Evolutionary conservation across 129 eudicot genomes (phyloP), one percentile per base, ranked within the genome.

Genomic region (Deinandra increscens): DNA sequence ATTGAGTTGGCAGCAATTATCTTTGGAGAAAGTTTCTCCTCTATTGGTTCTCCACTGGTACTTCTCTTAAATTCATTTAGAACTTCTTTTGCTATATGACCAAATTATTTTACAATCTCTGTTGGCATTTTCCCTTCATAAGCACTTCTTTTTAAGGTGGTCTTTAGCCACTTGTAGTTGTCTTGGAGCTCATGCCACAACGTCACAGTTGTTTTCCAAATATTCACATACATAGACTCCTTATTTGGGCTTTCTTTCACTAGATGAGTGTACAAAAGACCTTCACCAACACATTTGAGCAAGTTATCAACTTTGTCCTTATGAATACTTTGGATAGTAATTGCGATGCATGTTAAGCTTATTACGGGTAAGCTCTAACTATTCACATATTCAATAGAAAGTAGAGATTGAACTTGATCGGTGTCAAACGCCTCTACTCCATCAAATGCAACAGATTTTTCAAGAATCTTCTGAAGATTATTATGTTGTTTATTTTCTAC

Each of bases 281-380:
- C 51, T 41, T 64, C 51, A 64, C 51, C 51, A 20, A 41, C 69
- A 64, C 53, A 19, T 38, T 19, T 64, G 10, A 64, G 0, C 69
- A 64, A 41, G 19, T 42, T 18, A 11, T 20, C 9, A 39, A 64
- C 50, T 10, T 0, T 19, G 11, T 19, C 34, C 10, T 39, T 1
- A 5, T 0, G 34, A 17, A 63, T 63, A 63, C 18, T 11, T 4
- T 36, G 69, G 4, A 63, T 17, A 36, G 34, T 15, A 63, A 19
- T 1, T 0, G 69, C 69, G 9, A 63, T 39, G n/a, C 69, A 63
- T 39, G 69, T 63, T 63, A 63, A 63, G 36, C 13, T 63, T 20
- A 63, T 9, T 63, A 39, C 39, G 11, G 69, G 69, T 63, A 63
- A 62, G 33, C 67, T 62, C 67, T 48, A 62, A 20, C 49, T 63